These are phyloP conservation scores for Apostasia ramifera DNA, from an alignment of 106 monocot genomes.

Conservation along the genomic window DNA sequence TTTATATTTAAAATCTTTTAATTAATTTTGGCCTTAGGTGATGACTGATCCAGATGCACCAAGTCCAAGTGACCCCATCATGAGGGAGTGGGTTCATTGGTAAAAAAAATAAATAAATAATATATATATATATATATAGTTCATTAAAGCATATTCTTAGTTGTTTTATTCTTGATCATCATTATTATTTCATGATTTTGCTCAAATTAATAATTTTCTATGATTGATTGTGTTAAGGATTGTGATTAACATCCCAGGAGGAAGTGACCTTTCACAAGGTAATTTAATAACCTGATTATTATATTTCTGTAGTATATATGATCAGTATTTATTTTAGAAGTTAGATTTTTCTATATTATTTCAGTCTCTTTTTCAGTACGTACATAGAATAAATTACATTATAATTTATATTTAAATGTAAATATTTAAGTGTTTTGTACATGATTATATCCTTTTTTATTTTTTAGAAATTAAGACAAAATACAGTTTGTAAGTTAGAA, in stretches of 20 bases:
- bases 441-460: too few species aligned
- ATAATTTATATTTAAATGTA: too few species aligned
- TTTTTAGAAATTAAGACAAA: too few species aligned
- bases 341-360: neutral
- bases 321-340: too few species aligned
- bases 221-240: constrained; percentile 28
- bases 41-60: constrained; percentile 96
- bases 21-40: constrained; percentile 19
- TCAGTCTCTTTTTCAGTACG: neutral
- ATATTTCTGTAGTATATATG: too few species aligned
- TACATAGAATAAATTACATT: too few species aligned
- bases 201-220: neutral
- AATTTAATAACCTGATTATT: neutral
- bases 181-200: neutral
- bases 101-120: neutral
- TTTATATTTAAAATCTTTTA: too few species aligned
- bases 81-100: constrained; percentile 86
- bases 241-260: constrained; percentile 80
- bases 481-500: too few species aligned
- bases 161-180: neutral
- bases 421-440: too few species aligned
- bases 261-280: constrained; percentile 55
- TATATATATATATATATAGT: neutral
- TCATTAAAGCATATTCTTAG: neutral
- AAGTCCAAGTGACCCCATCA: constrained; percentile 77